Evolutionary conservation across 2,329 filamentous ascomycete genomes (phyloP), one percentile per base, ranked within the genome.

Genomic region (Cadophora malorum): DNA sequence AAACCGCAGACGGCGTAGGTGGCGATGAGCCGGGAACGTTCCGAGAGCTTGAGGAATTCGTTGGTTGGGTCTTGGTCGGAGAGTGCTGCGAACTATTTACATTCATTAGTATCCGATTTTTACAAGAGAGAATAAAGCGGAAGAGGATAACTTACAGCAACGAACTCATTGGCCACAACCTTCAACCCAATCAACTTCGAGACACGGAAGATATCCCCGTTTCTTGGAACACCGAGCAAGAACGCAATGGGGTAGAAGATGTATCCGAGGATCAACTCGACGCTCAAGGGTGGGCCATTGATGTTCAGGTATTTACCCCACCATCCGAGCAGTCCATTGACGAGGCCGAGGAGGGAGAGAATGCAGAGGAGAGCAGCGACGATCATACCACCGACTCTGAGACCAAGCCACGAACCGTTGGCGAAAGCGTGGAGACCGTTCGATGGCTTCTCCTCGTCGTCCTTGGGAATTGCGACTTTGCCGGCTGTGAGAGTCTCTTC

Each of bases 311-410:
- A 97, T 55, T 83, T 84, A 35, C 93, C 93, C 89, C 91, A 94
- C 93, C 93, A 96, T 65, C 88, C 91, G 25, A 97, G 83, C 8
- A 96, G 83, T 62, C 89, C 92, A 76, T 96, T 91, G 75, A 91
- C 79, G 50, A 96, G 84, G 33, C 84, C 90, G 63, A 97, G 85
- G 38, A 94, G 83, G 21, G 91, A 91, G 71, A 96, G 90, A 75
- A 96, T 94, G 80, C 91, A 94, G 33, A 96, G 86, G n/a, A 96
- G 84, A 0, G 90, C 93, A 41, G 90, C 86, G 56, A 91, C 76
- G 67, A 96, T 95, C 86, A 94, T 95, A 69, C 91, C 92, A 3
- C 89, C 93, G 72, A 96, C 94, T 83, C 94, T 95, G 75, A 96
- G 84, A 77, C 93, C 93, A 10, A 96, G 83, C 91, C 92, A 95